Conservation (phyloP, 305 asterid species). For the Plantago rigida region DNA sequence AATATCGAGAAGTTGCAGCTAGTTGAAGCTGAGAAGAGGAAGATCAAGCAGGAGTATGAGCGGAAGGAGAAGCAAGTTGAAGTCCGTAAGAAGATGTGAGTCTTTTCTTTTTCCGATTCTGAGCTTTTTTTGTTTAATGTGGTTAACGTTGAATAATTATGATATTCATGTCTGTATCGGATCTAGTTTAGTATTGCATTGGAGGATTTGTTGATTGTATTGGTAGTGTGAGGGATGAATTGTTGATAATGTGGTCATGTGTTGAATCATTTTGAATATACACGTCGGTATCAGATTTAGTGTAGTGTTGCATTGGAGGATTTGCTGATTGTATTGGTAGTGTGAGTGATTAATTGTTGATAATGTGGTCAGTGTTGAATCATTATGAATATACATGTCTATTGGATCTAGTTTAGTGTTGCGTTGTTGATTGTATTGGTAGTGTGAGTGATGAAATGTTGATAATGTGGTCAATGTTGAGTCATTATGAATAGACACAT, state of each 20-base stretch:
- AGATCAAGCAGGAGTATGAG: slow-evolving; percentile 59
- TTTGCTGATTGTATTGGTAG: neutral
- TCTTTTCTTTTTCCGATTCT: neutral
- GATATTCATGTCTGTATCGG: neutral
- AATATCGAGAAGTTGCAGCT: slow-evolving; percentile 62
- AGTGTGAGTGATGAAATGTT: too few relatives aligned
- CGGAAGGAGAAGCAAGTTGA: slow-evolving; percentile 61
- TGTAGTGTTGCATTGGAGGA: neutral
- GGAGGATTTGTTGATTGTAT: neutral
- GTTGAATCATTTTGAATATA: neutral
- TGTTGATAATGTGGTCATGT: neutral
- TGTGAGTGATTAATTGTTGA: neutral
- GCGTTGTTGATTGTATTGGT: neutral
- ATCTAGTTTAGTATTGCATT: neutral
- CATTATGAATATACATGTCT: neutral
- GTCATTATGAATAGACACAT: too few relatives aligned
- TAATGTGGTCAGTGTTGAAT: neutral
- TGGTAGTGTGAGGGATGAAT: neutral
- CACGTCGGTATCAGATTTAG: neutral
- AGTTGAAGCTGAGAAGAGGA: slow-evolving; percentile 66
- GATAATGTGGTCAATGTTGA: too few relatives aligned
- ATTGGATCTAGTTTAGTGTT: neutral
- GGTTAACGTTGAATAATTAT: neutral
- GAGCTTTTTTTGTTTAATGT: slow-evolving; percentile 2
- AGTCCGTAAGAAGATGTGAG: slow-evolving; percentile 49